phyloP scores from a whole-genome alignment of 1,139 yeast species.

The Kurtzmaniella quercitrusa region DNA sequence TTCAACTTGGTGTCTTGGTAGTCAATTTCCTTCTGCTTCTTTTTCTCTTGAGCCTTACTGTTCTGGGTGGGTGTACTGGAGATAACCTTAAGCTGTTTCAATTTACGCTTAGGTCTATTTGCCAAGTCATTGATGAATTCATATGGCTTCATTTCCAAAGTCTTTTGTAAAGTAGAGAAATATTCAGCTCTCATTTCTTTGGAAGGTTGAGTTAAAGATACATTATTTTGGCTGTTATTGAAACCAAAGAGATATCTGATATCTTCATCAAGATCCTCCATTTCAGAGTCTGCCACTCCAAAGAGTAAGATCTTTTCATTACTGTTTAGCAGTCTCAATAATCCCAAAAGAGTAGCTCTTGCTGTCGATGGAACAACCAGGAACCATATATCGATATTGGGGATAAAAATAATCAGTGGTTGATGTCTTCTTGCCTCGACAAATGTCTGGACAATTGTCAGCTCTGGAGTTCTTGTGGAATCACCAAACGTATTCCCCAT shows the following conservation, averaged over 20 bases:
- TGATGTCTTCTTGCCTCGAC: constrained; percentile 87
- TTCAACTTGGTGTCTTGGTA: constrained; percentile 77
- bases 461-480: constrained; percentile 78
- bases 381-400: constrained; percentile 79
- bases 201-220: constrained; percentile 42
- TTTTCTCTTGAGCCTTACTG: constrained; percentile 20
- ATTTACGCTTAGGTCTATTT: constrained; percentile 47
- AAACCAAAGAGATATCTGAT: constrained; percentile 52
- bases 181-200: constrained; percentile 41
- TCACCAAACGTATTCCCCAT: constrained; percentile 77
- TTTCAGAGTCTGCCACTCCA: constrained; percentile 61
- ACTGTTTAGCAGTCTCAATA: constrained; percentile 65
- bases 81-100: constrained; percentile 32
- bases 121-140: constrained; percentile 51
- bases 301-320: constrained; percentile 74
- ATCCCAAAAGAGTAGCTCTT: constrained; percentile 64
- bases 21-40: constrained; percentile 48
- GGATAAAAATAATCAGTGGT: constrained; percentile 82
- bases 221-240: constrained; percentile 39
- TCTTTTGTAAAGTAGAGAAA: constrained; percentile 52
- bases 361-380: constrained; percentile 65
- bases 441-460: constrained; percentile 77
- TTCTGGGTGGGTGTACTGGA: constrained; percentile 10
- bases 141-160: constrained; percentile 64
- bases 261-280: constrained; percentile 30